These are phyloP conservation scores for Geranomyces variabilis DNA, from an alignment of 192 early-diverging fungal species.

Conservation along the genomic window DNA sequence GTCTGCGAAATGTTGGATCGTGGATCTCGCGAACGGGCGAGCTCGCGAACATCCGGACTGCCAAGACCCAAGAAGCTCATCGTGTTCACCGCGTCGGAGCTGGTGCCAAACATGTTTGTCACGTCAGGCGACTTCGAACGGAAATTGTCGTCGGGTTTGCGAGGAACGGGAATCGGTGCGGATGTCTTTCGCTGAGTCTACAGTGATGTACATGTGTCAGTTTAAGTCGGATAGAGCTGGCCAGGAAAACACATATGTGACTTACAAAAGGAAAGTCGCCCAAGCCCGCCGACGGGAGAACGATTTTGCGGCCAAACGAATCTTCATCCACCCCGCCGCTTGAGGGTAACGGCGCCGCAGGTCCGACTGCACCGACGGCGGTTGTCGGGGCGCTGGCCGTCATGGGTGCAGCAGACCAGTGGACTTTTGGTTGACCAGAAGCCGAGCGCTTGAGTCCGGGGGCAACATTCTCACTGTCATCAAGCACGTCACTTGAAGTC, in stretches of 20 bases:
- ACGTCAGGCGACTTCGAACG: slow-evolving; percentile 8
- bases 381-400: no score
- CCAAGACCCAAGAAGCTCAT: slow-evolving; percentile 37
- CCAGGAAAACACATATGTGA: not conserved
- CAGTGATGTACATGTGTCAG: not conserved
- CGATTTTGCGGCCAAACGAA: slow-evolving; percentile 15
- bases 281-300: not conserved
- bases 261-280: slow-evolving; percentile 16
- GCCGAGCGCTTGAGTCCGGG: slow-evolving; percentile 4
- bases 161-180: slow-evolving; percentile 12
- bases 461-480: not conserved
- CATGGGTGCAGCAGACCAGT: not conserved
- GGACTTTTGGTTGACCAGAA: not conserved
- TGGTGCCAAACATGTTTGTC: slow-evolving; percentile 26
- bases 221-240: not conserved
- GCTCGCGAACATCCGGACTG: not conserved
- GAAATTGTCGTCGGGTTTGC: not conserved
- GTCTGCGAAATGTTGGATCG: not conserved
- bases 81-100: slow-evolving; percentile 35
- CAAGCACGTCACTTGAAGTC: no score
- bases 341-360: not conserved
- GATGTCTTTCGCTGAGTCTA: slow-evolving; percentile 1
- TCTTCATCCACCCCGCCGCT: slow-evolving; percentile 14
- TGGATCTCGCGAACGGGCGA: not conserved
- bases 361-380: no score